Base-by-base conservation (phyloP, 805 yeast genomes). In the Dipodascopsis tothii region DNA sequence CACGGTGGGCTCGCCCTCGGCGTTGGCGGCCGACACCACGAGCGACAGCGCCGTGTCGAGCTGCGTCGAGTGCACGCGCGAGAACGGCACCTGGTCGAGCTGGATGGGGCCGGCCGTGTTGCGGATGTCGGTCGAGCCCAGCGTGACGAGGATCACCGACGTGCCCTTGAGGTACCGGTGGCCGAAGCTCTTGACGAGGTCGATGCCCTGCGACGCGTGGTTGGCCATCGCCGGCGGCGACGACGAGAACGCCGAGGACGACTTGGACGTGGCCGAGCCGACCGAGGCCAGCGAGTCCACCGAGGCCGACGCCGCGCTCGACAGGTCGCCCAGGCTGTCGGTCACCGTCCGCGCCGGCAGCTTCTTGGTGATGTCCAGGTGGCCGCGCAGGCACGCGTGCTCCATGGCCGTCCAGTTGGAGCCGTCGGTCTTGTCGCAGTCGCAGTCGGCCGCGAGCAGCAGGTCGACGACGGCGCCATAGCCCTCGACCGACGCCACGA, bases 321-420 rank as follows among this genome's bases (percentile, higher is more conserved):
- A 17, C n/a, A 47, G 17, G 7, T 50, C 53, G 21, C 35, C 34
- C 3, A 17, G 28, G 5, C 37, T 22, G 7, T 41, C 36, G 14
- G 43, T 35, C 6, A 51, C 52, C 9, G 54, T 40, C 17, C 16
- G 19, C 11, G 42, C 40, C 3, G 48, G 60, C 43, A 90, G 66
- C 56, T 76, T 55, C 41, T 76, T 76, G 1, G 92, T 80, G 30
- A 85, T 74, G 2, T 68, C 71, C 45, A 88, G 65, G 60, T 87
- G 94, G 3, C 97, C 97, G 55, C 96, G 73, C 37, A 90, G 68
- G 39, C 85, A 80, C 0, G 96, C 96, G 62, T 90, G 97, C 58
- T 90, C 97, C 79, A 86, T 79, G n/a, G 97, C 95, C 17, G 86
- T 77, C 97, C 97, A 90, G 0, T 96, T 96, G 41, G 92, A 81